Evolutionary conservation across 2,329 filamentous ascomycete genomes (phyloP).

Genomic region (Blastomyces parvus): DNA sequence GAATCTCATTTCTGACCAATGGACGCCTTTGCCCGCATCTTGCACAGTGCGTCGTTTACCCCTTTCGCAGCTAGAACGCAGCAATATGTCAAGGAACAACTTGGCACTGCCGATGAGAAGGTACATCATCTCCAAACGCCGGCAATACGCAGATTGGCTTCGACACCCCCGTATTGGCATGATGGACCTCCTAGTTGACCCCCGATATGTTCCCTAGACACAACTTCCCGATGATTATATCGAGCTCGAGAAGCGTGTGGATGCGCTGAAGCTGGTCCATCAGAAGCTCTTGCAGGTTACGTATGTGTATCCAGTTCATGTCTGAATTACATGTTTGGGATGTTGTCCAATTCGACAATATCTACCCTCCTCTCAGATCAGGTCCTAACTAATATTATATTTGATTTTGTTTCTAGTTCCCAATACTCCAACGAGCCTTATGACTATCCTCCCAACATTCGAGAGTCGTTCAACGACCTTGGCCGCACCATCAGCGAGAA

Average conservation of each 20-base stretch:
- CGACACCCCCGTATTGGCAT: not conserved
- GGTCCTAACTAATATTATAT: not conserved
- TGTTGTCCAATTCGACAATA: not conserved
- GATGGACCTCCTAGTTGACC: constrained; percentile 1
- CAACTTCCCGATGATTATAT: constrained; percentile 96
- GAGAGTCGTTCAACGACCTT: constrained; percentile 93
- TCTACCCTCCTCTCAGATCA: not conserved
- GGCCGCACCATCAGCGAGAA: constrained; percentile 95
- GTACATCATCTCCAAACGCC: constrained; percentile 35
- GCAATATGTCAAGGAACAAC: constrained; percentile 96
- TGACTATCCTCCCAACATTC: constrained; percentile 96
- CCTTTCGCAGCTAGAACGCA: constrained; percentile 90
- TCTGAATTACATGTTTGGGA: not conserved
- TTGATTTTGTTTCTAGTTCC: constrained; percentile 46
- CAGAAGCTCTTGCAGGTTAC: constrained; percentile 96
- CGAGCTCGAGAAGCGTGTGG: constrained; percentile 95
- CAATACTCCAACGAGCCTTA: constrained; percentile 83
- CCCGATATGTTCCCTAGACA: constrained; percentile 49
- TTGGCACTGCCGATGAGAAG: constrained; percentile 92
- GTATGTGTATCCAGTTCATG: constrained; percentile 40
- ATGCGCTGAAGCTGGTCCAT: constrained; percentile 93
- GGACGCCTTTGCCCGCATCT: constrained; percentile 31
- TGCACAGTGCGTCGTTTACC: constrained; percentile 67
- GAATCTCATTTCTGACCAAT: not conserved
- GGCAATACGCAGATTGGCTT: not conserved